phyloP scores from a whole-genome alignment of 2,329 filamentous ascomycete species.

The Tolypocladium amazonense region DNA sequence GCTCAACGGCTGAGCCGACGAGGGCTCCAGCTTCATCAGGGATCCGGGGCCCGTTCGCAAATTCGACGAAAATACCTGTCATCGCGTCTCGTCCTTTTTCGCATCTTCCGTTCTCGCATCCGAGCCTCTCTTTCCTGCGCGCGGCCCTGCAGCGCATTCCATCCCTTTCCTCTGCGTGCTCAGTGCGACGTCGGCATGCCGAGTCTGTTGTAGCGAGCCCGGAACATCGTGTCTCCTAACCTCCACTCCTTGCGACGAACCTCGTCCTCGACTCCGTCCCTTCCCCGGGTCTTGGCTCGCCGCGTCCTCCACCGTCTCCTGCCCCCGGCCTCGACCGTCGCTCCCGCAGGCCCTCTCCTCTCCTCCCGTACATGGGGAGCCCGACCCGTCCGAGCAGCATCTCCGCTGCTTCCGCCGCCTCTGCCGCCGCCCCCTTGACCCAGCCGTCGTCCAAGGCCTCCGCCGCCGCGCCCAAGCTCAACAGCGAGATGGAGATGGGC shows the following conservation, averaged over 20 bases:
- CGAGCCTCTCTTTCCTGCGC: neutral
- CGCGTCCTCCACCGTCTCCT: neutral
- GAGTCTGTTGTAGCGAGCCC: neutral
- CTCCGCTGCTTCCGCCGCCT: constrained; percentile 25
- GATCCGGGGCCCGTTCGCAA: neutral
- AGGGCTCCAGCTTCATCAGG: neutral
- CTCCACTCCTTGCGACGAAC: neutral
- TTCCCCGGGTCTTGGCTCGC: neutral
- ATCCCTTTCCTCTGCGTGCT: neutral
- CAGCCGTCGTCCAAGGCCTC: constrained; percentile 45
- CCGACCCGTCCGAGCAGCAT: constrained; percentile 22
- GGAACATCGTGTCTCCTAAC: neutral
- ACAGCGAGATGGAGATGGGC: constrained; percentile 46
- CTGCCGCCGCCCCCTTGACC: constrained; percentile 22
- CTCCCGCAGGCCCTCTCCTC: neutral
- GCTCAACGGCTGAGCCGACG: neutral
- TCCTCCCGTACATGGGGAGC: constrained; percentile 28
- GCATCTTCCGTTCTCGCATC: neutral
- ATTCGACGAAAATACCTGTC: neutral
- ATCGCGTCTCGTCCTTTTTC: neutral
- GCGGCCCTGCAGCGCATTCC: neutral
- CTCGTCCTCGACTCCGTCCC: neutral
- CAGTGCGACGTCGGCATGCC: neutral
- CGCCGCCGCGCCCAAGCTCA: constrained; percentile 44
- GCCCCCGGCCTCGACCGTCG: neutral